Evolutionary conservation across 768 basidiomycete species (phyloP), one percentile per base, ranked within the genome.

Genomic region (Punctularia strigosozonata): DNA sequence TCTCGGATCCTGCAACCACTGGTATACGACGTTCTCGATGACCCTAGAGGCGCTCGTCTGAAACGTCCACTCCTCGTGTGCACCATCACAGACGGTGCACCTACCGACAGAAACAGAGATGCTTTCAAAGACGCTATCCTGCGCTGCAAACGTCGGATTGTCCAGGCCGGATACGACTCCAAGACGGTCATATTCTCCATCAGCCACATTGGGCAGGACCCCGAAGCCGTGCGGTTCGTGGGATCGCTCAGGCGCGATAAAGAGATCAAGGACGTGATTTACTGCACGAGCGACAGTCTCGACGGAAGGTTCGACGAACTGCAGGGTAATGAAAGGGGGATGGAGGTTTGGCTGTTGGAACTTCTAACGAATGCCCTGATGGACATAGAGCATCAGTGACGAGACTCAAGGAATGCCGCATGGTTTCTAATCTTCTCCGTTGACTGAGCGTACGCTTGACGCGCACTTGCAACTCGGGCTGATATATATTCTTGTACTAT

Each of bases 221-320:
- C 10, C 4, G 22, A 17, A 13, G 40, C 40, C 21, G 13, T 7
- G 7, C 6, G n/a, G 3, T 41, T 41, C 34, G 8, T 41, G 30
- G n/a, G 23, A 7, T 13, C 18, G 8, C 31, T 41, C 22, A 13
- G n/a, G 20, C 6, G 18, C 20, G 40, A 41, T 25, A 14, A n/a
- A 10, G 34, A 36, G 13, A 21, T 41, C 31, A 6, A 10, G 32
- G 18, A 38, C 17, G 34, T 36, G 3, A 18, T 36, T 4, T 24
- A 41, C 18, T 41, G 34, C 40, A 41, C 32, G 12, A 37, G 20
- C n/a, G 31, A 35, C 20, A 14, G 40, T 18, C 40, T 41, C n/a
- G 40, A 41, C 34, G 23, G 17, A n/a, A 33, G 24, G 40, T 36
- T 35, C 18, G 15, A 18, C 18, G 14, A 21, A 22, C 36, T 41